phyloP scores from a whole-genome alignment of 129 eudicot genomes.

The Arctium minus region DNA sequence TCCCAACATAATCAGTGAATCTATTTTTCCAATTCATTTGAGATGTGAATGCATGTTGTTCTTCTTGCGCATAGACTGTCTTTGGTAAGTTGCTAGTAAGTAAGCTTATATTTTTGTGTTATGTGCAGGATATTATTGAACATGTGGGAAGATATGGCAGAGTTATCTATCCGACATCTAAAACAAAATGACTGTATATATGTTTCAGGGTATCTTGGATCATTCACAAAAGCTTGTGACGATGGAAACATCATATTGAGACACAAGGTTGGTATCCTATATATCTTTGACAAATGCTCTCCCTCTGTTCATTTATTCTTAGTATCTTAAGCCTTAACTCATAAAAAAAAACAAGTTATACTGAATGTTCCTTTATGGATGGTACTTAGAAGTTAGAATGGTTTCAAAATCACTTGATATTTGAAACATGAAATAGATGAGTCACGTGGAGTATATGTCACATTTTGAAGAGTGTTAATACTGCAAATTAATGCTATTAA shows the following conservation, averaged over 20 bases:
- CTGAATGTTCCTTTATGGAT: background rate
- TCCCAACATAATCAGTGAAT: background rate
- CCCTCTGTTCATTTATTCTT: background rate
- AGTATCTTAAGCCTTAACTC: background rate
- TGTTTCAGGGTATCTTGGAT: constrained; percentile 55
- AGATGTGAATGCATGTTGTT: background rate
- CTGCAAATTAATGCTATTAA: background rate
- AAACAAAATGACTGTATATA: constrained; percentile 57
- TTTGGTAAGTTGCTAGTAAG: background rate
- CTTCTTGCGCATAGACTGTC: background rate
- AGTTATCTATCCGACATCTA: constrained; percentile 49
- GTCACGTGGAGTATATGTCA: background rate
- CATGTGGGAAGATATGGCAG: constrained; percentile 73
- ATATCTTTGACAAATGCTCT: background rate
- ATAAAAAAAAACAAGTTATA: background rate
- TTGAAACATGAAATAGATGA: background rate
- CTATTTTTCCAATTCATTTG: background rate
- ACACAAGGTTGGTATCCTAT: constrained; percentile 39
- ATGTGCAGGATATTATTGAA: constrained; percentile 51
- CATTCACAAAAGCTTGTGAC: constrained; percentile 20
- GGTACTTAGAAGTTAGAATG: background rate
- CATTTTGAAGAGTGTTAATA: background rate
- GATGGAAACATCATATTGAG: constrained; percentile 23
- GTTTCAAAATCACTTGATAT: background rate
- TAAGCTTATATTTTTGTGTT: constrained; percentile 10